These are phyloP conservation scores for Boletus semigastroideus DNA, from an alignment of 1,284 basidiomycete genomes.

Conservation along the genomic window DNA sequence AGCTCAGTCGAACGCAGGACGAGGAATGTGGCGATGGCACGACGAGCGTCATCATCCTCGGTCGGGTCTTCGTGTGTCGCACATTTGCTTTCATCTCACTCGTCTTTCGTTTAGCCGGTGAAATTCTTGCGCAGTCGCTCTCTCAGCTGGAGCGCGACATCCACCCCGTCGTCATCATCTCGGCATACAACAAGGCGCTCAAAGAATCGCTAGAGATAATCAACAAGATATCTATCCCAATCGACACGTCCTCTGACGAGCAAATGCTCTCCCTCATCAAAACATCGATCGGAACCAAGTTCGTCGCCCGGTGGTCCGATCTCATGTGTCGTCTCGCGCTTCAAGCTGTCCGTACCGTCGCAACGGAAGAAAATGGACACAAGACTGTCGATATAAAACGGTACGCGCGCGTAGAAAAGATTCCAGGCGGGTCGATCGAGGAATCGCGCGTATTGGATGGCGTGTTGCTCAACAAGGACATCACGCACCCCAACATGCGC, in stretches of 20 bases:
- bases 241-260: conserved; percentile 63
- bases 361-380: conserved; percentile 57
- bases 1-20: conserved; percentile 95
- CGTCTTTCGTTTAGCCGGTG: conserved; percentile 69
- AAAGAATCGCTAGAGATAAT: conserved; percentile 59
- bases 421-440: conserved; percentile 97
- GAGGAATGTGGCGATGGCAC: conserved; percentile 99
- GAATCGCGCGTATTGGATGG: conserved; percentile 86
- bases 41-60: conserved; percentile 95
- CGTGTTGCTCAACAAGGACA: conserved; percentile 98
- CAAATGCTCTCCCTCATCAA: conserved; percentile 90
- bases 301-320: conserved; percentile 94
- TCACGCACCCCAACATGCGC: conserved; percentile 97
- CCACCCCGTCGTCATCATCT: conserved; percentile 98
- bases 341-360: conserved; percentile 87
- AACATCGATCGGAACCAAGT: conserved; percentile 99
- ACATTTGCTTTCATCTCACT: background rate
- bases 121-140: conserved; percentile 95
- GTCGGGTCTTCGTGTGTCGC: conserved; percentile 38
- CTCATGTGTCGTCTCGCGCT: conserved; percentile 97
- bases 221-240: conserved; percentile 65
- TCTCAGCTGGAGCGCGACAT: conserved; percentile 94
- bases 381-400: conserved; percentile 97
- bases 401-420: conserved; percentile 89
- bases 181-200: conserved; percentile 95